Evolutionary conservation across 1,284 basidiomycete species (phyloP).

Genomic region (Chiua sp.): DNA sequence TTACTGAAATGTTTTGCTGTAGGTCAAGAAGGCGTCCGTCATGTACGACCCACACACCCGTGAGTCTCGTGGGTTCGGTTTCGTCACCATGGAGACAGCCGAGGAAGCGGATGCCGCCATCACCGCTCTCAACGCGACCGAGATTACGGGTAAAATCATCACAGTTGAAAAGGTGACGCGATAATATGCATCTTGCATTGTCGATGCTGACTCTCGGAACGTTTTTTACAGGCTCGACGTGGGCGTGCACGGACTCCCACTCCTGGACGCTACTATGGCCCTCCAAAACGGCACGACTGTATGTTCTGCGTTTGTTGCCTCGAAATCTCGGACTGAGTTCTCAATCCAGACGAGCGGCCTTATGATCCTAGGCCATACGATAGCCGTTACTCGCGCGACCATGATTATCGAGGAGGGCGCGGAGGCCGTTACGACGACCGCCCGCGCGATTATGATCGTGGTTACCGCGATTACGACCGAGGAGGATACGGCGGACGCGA

Average conservation of each 20-base stretch:
- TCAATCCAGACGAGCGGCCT: slow-evolving; percentile 63
- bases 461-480: slow-evolving; percentile 42
- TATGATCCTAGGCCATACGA: slow-evolving; percentile 86
- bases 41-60: slow-evolving; percentile 98
- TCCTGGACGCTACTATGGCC: slow-evolving; percentile 93
- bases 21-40: slow-evolving; percentile 90
- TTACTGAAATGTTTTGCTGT: slow-evolving; percentile 9
- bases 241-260: slow-evolving; percentile 95
- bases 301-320: slow-evolving; percentile 25
- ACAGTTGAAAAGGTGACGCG: slow-evolving; percentile 83
- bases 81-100: slow-evolving; percentile 91
- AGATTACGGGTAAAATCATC: slow-evolving; percentile 85
- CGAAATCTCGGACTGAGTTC: slow-evolving; percentile 6
- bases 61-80: slow-evolving; percentile 97
- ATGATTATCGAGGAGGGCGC: slow-evolving; percentile 56
- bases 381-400: slow-evolving; percentile 72
- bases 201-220: slow-evolving; percentile 10
- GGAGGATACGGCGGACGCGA: slow-evolving; percentile 35
- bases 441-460: slow-evolving; percentile 46
- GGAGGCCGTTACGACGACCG: slow-evolving; percentile 42
- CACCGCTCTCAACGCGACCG: slow-evolving; percentile 80
- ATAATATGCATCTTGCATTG: background rate
- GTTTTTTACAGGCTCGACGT: slow-evolving; percentile 83
- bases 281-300: slow-evolving; percentile 80
- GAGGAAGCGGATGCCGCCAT: slow-evolving; percentile 94